Base-by-base conservation (phyloP, 164 flowering plant species). In the Cinnamomum micranthum region DNA sequence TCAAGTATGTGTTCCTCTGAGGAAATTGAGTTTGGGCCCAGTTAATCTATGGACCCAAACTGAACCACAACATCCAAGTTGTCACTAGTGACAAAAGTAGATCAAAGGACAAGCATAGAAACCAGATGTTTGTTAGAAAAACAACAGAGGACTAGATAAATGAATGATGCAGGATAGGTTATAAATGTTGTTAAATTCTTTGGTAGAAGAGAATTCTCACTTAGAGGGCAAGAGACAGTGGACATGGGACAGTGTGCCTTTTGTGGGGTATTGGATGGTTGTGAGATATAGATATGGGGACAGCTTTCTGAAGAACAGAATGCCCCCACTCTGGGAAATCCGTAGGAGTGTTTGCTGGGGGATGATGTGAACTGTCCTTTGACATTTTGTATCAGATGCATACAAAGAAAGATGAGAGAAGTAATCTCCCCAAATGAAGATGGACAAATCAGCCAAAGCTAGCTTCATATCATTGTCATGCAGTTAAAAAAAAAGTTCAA, bases 281-380 rank as follows among this genome's bases (percentile, higher is more conserved):
- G 67, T 25, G 25, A 27, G 24, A 10, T 20, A 22, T 12, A 13
- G 67, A 66, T 31, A 25, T 66, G 19, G 22, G 20, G 69, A 66
- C 69, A 66, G 69, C 47, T 66, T 66, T 66, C 31, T 31, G 50
- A 66, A 28, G 69, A 27, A 35, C n/a, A 28, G 20, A 66, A 27
- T 31, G 69, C 35, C 69, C 47, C 69, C 69, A 27, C 19, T 27
- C 6, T 25, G 69, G 69, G 41, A 25, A 28, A 66, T 27, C 69
- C 15, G 69, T 19, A 27, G 50, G 69, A 27, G 69, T 66, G 69
- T 66, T 66, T 66, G 69, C 69, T 66, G 69, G 35, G 47, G 47
- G 4, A 9, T 66, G 69, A 66, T 66, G 35, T 66, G 69, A 66
- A 28, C 11, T 66, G 20, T 41, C 69, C 2, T 31, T 33, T 31